These are phyloP conservation scores for Mangifera indica DNA, from an alignment of 345 rosid genomes.

Conservation along the genomic window DNA sequence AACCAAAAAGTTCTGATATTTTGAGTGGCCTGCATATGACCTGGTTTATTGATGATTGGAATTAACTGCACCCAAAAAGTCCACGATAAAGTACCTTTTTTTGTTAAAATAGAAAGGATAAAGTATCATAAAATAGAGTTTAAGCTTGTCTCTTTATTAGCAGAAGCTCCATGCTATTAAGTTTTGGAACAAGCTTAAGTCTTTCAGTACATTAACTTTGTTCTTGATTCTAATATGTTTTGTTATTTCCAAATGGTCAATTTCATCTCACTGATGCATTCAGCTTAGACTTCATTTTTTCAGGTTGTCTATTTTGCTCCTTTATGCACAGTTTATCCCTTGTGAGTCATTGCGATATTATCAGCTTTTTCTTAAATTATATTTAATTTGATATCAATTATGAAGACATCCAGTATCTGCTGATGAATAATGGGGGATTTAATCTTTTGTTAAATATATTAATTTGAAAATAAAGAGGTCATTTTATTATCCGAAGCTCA, in stretches of 20 bases:
- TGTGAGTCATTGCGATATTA: background rate
- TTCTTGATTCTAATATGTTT: background rate
- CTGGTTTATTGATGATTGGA: background rate
- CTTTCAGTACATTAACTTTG: background rate
- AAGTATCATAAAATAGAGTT: no score
- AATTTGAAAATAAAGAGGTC: no score
- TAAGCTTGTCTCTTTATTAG: background rate
- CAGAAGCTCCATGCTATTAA: background rate
- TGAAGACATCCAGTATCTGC: background rate
- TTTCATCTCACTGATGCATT: no score
- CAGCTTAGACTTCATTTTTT: no score
- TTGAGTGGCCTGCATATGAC: background rate
- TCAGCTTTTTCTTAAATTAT: background rate
- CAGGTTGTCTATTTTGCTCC: background rate
- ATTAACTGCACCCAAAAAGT: background rate
- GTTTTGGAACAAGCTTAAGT: background rate
- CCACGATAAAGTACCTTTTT: background rate
- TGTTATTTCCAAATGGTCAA: background rate
- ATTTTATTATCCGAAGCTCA: background rate
- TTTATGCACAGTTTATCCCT: background rate
- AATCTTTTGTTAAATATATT: background rate
- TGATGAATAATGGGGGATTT: background rate
- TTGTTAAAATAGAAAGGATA: no score
- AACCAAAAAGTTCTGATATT: background rate
- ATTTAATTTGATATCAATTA: background rate